Base-by-base conservation (phyloP, 2,329 filamentous ascomycete species). In the Penicillium nordicum region DNA sequence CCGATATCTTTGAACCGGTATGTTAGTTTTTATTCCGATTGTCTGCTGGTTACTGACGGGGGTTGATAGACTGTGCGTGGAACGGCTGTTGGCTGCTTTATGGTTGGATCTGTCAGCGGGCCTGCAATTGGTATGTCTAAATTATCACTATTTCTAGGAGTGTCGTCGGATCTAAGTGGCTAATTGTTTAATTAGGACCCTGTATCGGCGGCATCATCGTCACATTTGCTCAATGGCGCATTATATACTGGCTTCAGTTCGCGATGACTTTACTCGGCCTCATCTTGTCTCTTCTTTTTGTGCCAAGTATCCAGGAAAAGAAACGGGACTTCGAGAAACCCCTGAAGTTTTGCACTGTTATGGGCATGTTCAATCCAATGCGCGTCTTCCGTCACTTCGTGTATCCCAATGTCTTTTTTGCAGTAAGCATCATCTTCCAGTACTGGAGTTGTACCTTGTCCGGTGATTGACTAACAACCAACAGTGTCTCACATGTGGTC, bases 121-220 rank as follows among this genome's bases (percentile, higher is more conserved):
- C 75, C 76, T 54, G 75, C 76, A 12, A 65, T 78, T 53, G 75
- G 75, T 77, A 66, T 47, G 54, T 57, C 21, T 3, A 4, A 30
- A 16, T 2, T n/a, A 23, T 42, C 8, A 23, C n/a, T 34, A 12
- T 11, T 4, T 4, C 14, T 21, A 23, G 16, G 4, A 3, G 0
- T 34, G 16, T 34, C 12, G 0, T 34, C 16, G 12, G 8, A 32
- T 27, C 14, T 11, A 21, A 7, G 29, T 41, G 29, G 14, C 44
- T 65, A 18, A 65, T 40, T 18, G n/a, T 16, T 11, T 18, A 9
- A 16, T 14, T 43, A 73, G 71, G 69, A 8, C 74, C 75, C 10
- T 88, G 90, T 64, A 77, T 92, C 10, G 88, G 88, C 29, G 89
- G 89, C 34, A 84, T 92, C 50, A 89, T 93, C 51, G 88, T 92